Evolutionary conservation across 345 rosid genomes (phyloP).

Genomic region (Odontarrhena argentea): DNA sequence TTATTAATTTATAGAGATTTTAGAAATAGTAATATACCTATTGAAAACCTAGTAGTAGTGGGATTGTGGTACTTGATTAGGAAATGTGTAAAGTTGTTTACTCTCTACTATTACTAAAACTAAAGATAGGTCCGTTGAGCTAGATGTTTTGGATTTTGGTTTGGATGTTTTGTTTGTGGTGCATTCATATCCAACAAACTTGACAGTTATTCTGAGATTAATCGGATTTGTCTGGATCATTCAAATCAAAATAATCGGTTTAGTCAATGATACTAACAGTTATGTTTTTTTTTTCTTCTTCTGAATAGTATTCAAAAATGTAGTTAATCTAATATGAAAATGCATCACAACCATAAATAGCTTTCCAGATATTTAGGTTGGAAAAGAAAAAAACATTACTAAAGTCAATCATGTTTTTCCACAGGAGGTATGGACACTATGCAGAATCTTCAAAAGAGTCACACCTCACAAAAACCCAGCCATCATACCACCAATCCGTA

Average conservation of each 20-base stretch:
- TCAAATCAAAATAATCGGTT: background rate
- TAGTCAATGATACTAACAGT: slow-evolving; percentile 9
- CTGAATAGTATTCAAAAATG: background rate
- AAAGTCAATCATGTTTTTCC: slow-evolving; percentile 22
- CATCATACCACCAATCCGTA: slow-evolving; percentile 35
- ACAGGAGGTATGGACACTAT: slow-evolving; percentile 88
- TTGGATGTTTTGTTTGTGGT: no score
- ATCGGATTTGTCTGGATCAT: no score
- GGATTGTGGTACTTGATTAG: no score
- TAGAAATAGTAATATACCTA: no score
- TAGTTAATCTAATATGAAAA: background rate
- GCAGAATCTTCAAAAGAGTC: slow-evolving; percentile 71
- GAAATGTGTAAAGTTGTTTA: no score
- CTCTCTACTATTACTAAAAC: no score
- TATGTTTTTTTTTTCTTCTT: background rate
- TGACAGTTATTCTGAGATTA: no score
- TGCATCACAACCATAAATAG: slow-evolving; percentile 5
- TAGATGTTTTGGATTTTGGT: no score
- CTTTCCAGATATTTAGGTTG: slow-evolving; percentile 25
- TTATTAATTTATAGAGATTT: no score
- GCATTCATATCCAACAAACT: no score
- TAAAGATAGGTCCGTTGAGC: no score
- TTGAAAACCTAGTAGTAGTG: no score
- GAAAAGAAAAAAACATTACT: background rate
- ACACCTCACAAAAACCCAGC: slow-evolving; percentile 38